These are phyloP conservation scores for Ceratorhiza oryzae-sativae DNA, from an alignment of 1,284 basidiomycete species.

Conservation along the genomic window DNA sequence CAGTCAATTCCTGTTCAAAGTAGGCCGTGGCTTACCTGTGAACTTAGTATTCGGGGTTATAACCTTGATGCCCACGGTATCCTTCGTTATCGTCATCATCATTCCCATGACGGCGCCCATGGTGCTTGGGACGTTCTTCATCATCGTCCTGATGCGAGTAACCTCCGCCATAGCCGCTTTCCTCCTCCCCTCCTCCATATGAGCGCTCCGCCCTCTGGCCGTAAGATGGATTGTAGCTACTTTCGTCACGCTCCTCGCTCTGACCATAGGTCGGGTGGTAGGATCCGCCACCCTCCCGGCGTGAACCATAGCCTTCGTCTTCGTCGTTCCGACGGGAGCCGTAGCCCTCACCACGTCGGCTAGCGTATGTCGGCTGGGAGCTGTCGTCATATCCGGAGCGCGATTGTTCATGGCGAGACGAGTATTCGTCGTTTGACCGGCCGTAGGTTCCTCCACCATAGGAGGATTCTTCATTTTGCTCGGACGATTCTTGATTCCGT, in stretches of 20 bases:
- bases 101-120: conserved; percentile 34
- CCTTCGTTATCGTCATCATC: conserved; percentile 45
- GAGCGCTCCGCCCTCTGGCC: conserved; percentile 5
- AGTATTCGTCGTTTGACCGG: conserved; percentile 43
- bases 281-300: neutral
- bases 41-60: conserved; percentile 22
- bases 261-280: too few species aligned
- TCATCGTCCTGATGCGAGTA: conserved; percentile 35
- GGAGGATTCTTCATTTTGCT: conserved; percentile 6
- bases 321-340: neutral
- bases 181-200: conserved; percentile 41
- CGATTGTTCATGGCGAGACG: conserved; percentile 17
- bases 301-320: conserved; percentile 5
- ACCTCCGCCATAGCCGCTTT: conserved; percentile 41
- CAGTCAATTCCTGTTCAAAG: too few species aligned
- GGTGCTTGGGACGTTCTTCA: neutral
- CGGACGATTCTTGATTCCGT: conserved; percentile 1
- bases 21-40: neutral
- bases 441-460: conserved; percentile 47
- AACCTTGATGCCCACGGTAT: conserved; percentile 27
- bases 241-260: too few species aligned
- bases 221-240: too few species aligned
- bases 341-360: conserved; percentile 5
- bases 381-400: conserved; percentile 25
- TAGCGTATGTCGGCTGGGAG: neutral